A percentile compares a stretch with the other conserved stretches of the same genome.
Evolutionary conservation across 2,329 filamentous ascomycete genomes (phyloP).

Genomic region (Aspergillus costaricaensis): DNA sequence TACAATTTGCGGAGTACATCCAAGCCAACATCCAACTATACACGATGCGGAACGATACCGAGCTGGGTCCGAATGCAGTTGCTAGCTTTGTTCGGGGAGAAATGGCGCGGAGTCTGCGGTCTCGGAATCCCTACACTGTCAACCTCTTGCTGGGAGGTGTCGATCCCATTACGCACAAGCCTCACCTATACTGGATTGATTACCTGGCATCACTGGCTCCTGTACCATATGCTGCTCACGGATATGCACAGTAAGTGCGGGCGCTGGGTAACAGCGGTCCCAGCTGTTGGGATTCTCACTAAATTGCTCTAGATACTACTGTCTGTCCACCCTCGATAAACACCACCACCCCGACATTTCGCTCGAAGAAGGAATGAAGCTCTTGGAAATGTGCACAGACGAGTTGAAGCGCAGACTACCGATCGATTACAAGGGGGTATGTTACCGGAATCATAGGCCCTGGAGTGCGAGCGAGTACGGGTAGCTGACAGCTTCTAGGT

Average conservation of each 20-base stretch:
- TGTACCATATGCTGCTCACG: slow-evolving; percentile 93
- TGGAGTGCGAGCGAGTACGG: slow-evolving; percentile 9
- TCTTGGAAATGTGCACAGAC: slow-evolving; percentile 91
- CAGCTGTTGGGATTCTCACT: slow-evolving; percentile 14
- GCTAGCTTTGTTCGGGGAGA: slow-evolving; percentile 93
- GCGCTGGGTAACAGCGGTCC: not conserved
- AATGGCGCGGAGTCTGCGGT: slow-evolving; percentile 85
- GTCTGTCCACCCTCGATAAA: slow-evolving; percentile 95
- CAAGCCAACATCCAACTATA: slow-evolving; percentile 98
- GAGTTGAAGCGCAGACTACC: slow-evolving; percentile 96
- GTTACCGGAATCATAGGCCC: slow-evolving; percentile 31
- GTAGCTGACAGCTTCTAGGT: slow-evolving; percentile 40
- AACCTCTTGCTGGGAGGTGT: slow-evolving; percentile 94
- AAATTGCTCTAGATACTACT: slow-evolving; percentile 74
- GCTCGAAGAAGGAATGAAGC: slow-evolving; percentile 85
- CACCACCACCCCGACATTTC: slow-evolving; percentile 95
- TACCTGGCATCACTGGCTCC: slow-evolving; percentile 88
- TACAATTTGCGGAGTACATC: slow-evolving; percentile 99
- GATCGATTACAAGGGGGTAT: slow-evolving; percentile 96
- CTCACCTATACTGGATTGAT: slow-evolving; percentile 94
- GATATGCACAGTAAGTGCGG: slow-evolving; percentile 82
- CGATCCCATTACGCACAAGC: slow-evolving; percentile 87
- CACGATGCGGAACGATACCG: slow-evolving; percentile 94
- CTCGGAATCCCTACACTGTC: slow-evolving; percentile 91
- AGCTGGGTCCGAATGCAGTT: slow-evolving; percentile 84